Base-by-base conservation (phyloP, 495 filamentous ascomycete species). In the Penicillium soppii region DNA sequence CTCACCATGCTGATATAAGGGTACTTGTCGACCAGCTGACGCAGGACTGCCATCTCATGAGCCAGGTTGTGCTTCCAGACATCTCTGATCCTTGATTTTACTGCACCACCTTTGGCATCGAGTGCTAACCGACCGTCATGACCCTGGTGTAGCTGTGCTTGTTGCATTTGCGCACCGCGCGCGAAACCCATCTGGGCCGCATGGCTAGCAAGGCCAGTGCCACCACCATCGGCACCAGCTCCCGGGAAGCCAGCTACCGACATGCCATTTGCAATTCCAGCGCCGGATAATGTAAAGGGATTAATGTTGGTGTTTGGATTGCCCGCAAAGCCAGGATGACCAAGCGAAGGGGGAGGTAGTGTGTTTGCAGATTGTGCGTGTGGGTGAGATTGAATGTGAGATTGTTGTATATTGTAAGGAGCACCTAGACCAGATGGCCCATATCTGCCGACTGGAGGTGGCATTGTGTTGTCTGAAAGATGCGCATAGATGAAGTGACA, bases 1-100 rank as follows among this genome's bases (percentile, higher is more conserved):
- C 83, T 72, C 75, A 97, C 92, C 95, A 97, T 97, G 65, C 90
- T 89, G 67, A 97, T 89, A 63, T 92, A 97, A 22, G 91, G 90
- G 69, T 92, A 97, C 52, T 85, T 87, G 43, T 96, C 89, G 42
- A 96, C 81, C 62, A 97, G 70, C 35, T 83, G 77, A 61, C 95
- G 78, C 55, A 98, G 68, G 21, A 84, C 67, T 4, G 79, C 82
- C 84, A 98, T 89, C 73, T 98, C 94, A 57, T 92, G 85, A n/a
- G 85, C 81, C 48, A 97, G 72, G 63, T 97, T 97, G 51, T 88
- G 80, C 58, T 82, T 87, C 92, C 92, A 98, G 15, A 98, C 94
- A 62, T 98, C 94, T 43, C 91, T 80, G 81, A 97, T 97, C 67
- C 91, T 75, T 22, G 81, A 77, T 65, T 89, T 87, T 21, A 76